Evolutionary conservation across 2,329 filamentous ascomycete genomes (phyloP).

Genomic region (Verticillium nonalfalfae): DNA sequence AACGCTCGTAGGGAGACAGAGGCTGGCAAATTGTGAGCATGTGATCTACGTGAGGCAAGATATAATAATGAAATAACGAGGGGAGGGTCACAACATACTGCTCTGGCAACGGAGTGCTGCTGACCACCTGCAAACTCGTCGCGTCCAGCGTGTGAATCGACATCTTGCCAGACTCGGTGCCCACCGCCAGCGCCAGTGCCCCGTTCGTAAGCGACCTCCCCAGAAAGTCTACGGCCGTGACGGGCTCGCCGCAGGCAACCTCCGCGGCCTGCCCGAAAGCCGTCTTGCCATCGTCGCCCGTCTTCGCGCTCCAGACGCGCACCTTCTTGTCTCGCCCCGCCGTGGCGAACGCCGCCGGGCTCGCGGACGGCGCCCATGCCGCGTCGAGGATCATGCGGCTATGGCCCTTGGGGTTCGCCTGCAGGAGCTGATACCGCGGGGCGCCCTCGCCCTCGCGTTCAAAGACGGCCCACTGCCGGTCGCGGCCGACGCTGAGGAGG

Average conservation of each 20-base stretch:
- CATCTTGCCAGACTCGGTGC: conserved; percentile 48
- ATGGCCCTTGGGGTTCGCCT: conserved; percentile 77
- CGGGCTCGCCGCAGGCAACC: conserved; percentile 50
- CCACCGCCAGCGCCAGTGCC: conserved; percentile 43
- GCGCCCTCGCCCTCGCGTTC: conserved; percentile 34
- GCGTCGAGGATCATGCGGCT: conserved; percentile 87
- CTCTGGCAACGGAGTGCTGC: conserved; percentile 21
- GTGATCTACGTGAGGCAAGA: conserved; percentile 10
- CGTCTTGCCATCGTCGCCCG: conserved; percentile 18
- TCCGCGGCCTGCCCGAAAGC: conserved; percentile 46
- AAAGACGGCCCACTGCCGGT: conserved; percentile 88
- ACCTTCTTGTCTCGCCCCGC: conserved; percentile 85
- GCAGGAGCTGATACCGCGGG: conserved; percentile 47
- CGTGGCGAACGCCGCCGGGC: conserved; percentile 63
- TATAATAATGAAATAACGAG: neutral
- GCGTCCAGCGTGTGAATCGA: conserved; percentile 33
- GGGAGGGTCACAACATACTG: conserved; percentile 27
- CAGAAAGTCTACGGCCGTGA: conserved; percentile 68
- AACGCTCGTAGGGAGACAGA: conserved; percentile 57
- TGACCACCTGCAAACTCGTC: conserved; percentile 29
- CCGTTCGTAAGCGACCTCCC: conserved; percentile 18
- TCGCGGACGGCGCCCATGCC: conserved; percentile 64
- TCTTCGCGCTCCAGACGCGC: conserved; percentile 55
- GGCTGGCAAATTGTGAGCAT: conserved; percentile 19
- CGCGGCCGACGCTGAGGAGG: conserved; percentile 82